Evolutionary conservation across 805 yeast genomes (phyloP), one percentile per base, ranked within the genome.

Genomic region (Sporopachydermia quercuum): DNA sequence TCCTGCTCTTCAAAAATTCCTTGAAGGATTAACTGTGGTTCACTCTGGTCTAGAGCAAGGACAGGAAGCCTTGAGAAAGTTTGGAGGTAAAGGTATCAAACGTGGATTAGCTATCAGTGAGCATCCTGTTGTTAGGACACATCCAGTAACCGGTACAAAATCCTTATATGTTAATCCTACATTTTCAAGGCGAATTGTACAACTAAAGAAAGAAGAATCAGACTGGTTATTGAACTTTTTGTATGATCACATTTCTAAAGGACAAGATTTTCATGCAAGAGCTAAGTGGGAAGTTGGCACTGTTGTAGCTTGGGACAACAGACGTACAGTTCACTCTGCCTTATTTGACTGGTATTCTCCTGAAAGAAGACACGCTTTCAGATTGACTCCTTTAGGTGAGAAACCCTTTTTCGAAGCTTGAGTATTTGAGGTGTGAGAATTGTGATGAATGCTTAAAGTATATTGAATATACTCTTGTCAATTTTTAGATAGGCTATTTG

Each of bases 301-400:
- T 1, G 78, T 81, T 39, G 83, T 76, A 15, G 57, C 78, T 18
- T 81, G 89, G 89, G 91, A 81, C 52, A 81, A 81, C 64, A 73
- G 91, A 54, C 64, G 78, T 51, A 70, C 75, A 5, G 58, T 70
- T 17, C 91, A 81, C 55, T 63, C 81, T 11, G 85, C 86, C 13
- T 65, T 76, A 14, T 68, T 73, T 41, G 89, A 81, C 50, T 80
- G 83, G 78, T 78, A 71, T 47, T 62, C 68, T 35, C 76, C 79
- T 14, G 71, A 67, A 34, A 65, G 73, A 16, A 71, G 91, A 56
- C 89, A 80, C 48, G 82, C 81, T 5, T 74, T 76, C 52, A 70
- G 89, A 56, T 70, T 80, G 42, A 78, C 86, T 14, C 76, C 81
- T 3, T 70, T 71, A 49, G 87, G 76, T n/a, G 89, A 81, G 56